These are phyloP conservation scores for Pyrus hybrid DNA, from an alignment of 331 rosid genomes.

Conservation along the genomic window DNA sequence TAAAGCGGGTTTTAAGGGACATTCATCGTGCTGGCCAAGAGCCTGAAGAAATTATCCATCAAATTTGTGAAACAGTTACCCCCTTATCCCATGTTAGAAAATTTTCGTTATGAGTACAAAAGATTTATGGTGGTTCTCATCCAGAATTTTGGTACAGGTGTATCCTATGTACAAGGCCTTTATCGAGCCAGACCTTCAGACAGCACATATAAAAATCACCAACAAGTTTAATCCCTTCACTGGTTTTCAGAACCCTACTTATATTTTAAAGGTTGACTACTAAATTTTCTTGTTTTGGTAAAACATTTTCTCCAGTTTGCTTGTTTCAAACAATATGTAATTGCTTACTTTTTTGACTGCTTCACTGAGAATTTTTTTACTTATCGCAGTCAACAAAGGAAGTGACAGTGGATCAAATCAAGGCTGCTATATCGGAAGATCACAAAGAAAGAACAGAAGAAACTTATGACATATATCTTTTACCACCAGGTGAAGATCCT, in stretches of 20 bases:
- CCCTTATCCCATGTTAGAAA: slow-evolving; percentile 25
- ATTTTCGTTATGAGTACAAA: neutral
- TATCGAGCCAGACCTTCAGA: slow-evolving; percentile 97
- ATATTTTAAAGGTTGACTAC: slow-evolving; percentile 72
- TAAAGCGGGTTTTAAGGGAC: slow-evolving; percentile 95
- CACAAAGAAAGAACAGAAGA: slow-evolving; percentile 77
- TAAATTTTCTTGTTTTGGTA: neutral
- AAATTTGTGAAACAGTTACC: slow-evolving; percentile 93
- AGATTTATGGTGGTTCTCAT: slow-evolving; percentile 14
- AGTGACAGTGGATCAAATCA: slow-evolving; percentile 77
- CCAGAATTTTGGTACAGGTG: slow-evolving; percentile 41
- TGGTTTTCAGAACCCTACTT: slow-evolving; percentile 93
- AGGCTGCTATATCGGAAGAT: slow-evolving; percentile 59
- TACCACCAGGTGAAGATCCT: slow-evolving; percentile 99
- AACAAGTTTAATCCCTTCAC: slow-evolving; percentile 94
- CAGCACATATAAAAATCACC: slow-evolving; percentile 86
- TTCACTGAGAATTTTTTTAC: neutral
- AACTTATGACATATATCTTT: slow-evolving; percentile 95
- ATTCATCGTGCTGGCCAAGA: slow-evolving; percentile 95
- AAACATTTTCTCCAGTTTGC: neutral
- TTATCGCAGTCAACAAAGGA: slow-evolving; percentile 61
- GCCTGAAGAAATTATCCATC: slow-evolving; percentile 98
- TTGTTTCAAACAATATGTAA: slow-evolving; percentile 4
- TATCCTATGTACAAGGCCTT: slow-evolving; percentile 99
- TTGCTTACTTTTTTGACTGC: neutral